phyloP scores from a whole-genome alignment of 371 early-diverging fungal species.

The Apophysomyces sp. region DNA sequence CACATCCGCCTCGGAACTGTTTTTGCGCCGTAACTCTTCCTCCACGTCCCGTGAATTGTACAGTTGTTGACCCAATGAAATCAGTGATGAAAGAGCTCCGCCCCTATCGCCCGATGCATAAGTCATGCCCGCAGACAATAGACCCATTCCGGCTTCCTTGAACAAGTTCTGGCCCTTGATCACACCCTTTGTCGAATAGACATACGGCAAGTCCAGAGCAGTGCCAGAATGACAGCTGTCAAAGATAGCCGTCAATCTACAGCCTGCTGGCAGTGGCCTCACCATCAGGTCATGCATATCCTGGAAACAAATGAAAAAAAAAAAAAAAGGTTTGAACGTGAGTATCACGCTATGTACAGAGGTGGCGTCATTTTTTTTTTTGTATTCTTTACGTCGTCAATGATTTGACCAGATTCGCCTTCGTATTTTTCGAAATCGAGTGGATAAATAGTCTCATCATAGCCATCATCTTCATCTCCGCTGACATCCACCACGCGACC shows the following conservation, averaged over 20 bases:
- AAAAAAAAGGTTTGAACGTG: neutral
- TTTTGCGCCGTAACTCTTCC: constrained; percentile 33
- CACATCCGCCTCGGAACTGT: constrained; percentile 71
- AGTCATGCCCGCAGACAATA: constrained; percentile 51
- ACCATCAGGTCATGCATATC: constrained; percentile 81
- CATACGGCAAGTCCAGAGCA: constrained; percentile 84
- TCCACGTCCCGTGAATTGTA: constrained; percentile 34
- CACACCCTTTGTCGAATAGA: constrained; percentile 73
- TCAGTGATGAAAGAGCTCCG: constrained; percentile 46
- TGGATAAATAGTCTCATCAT: constrained; percentile 64
- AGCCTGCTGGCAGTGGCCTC: constrained; percentile 77
- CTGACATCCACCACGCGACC: constrained; percentile 62
- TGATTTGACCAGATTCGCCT: constrained; percentile 71
- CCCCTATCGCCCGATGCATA: constrained; percentile 49
- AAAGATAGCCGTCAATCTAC: constrained; percentile 83
- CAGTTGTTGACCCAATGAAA: constrained; percentile 47
- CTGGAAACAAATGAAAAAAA: constrained; percentile 14
- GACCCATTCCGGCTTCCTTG: constrained; percentile 47
- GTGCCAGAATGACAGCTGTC: constrained; percentile 87
- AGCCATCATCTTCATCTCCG: constrained; percentile 88
- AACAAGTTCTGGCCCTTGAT: constrained; percentile 53
- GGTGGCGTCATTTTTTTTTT: neutral
- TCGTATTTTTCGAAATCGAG: constrained; percentile 67
- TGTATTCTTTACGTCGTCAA: constrained; percentile 69
- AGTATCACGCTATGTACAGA: neutral